Percentiles rank a stretch among this genome's conserved stretches.
phyloP scores from a whole-genome alignment of 495 filamentous ascomycete genomes.

The Physcia stellaris region DNA sequence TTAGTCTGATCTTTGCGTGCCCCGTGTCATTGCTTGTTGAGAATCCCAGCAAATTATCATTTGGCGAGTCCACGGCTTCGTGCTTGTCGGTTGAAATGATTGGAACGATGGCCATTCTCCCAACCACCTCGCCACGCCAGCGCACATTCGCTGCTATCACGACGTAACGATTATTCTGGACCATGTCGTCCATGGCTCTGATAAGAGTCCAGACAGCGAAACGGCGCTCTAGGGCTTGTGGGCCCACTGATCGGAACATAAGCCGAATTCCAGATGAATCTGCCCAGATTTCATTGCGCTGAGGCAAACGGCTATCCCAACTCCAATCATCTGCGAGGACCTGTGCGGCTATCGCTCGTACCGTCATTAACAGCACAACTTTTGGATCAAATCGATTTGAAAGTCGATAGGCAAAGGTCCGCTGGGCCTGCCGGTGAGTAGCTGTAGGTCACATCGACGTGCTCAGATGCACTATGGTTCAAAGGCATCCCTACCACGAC shows the following conservation, averaged over 20 bases:
- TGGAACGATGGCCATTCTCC: background rate
- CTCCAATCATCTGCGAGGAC: background rate
- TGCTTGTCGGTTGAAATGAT: background rate
- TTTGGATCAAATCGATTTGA: background rate
- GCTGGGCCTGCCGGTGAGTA: constrained; percentile 21
- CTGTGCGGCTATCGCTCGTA: background rate
- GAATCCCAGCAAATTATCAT: background rate
- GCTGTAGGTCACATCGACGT: too few relatives aligned
- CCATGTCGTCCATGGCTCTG: constrained; percentile 25
- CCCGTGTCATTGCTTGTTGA: background rate
- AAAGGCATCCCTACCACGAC: too few relatives aligned
- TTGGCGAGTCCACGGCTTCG: background rate
- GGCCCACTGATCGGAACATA: constrained; percentile 5
- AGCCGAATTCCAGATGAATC: background rate
- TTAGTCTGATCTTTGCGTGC: background rate
- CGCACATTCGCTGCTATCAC: constrained; percentile 11
- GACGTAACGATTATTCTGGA: constrained; percentile 30
- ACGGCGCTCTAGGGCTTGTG: background rate
- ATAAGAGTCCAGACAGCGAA: constrained; percentile 14
- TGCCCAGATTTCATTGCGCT: background rate
- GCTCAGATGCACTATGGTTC: too few relatives aligned
- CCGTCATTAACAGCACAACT: background rate
- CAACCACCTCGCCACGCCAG: background rate
- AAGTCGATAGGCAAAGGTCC: constrained; percentile 8
- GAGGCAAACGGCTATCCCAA: background rate